Percentiles rank a stretch among this genome's conserved stretches.
phyloP scores from a whole-genome alignment of 768 basidiomycete genomes.

The Hemileccinum impolitum region DNA sequence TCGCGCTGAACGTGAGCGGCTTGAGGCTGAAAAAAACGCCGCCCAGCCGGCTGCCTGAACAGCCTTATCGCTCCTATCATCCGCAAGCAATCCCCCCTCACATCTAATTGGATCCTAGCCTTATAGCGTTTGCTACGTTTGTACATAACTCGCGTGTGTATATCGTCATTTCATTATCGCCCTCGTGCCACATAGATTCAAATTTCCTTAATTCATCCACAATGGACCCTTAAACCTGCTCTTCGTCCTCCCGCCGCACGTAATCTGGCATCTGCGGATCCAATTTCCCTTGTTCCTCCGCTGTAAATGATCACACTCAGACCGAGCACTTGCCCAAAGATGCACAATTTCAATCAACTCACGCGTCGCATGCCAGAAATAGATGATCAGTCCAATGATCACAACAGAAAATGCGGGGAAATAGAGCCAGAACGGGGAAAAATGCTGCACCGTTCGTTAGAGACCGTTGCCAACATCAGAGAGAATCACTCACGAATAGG shows the following conservation, averaged over 20 bases:
- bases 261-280: conserved; percentile 61
- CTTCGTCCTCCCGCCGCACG: conserved; percentile 33
- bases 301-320: conserved; percentile 32
- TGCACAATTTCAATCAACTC: conserved; percentile 31
- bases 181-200: neutral
- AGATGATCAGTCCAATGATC: conserved; percentile 68
- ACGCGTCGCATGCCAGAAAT: conserved; percentile 87
- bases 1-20: conserved; percentile 32
- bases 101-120: conserved; percentile 29
- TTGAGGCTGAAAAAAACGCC: conserved; percentile 45
- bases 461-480: neutral
- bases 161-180: neutral
- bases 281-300: conserved; percentile 69
- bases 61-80: conserved; percentile 11
- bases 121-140: conserved; percentile 8
- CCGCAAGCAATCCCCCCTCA: conserved; percentile 20
- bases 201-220: neutral
- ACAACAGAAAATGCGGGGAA: conserved; percentile 76
- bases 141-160: neutral
- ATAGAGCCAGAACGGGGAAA: conserved; percentile 84
- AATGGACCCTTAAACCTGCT: conserved; percentile 12
- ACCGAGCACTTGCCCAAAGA: conserved; percentile 4
- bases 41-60: conserved; percentile 26
- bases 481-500: conserved; percentile 42
- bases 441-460: conserved; percentile 51